phyloP scores from a whole-genome alignment of 2,329 filamentous ascomycete genomes.

The Macrophomina pseudophaseolina region DNA sequence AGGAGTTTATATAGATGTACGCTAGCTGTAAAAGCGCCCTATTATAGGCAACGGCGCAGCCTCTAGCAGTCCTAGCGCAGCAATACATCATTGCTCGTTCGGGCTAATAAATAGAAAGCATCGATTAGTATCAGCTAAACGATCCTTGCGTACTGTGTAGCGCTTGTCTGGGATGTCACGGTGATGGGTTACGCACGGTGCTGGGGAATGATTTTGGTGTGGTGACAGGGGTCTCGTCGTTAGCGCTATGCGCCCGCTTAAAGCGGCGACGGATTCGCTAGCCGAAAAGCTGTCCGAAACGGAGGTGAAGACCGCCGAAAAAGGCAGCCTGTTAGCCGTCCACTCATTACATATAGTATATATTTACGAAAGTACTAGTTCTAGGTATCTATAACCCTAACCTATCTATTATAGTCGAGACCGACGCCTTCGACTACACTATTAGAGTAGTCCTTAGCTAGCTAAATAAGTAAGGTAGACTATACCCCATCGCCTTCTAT shows the following conservation, averaged over 20 bases:
- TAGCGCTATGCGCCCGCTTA: neutral
- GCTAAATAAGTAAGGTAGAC: no score
- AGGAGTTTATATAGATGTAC: neutral
- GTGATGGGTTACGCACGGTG: neutral
- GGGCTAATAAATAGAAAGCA: neutral
- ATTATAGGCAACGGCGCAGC: neutral
- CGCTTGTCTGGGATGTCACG: neutral
- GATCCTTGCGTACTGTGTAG: neutral
- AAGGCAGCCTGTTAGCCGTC: neutral
- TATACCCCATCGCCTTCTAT: no score
- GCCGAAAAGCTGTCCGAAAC: neutral
- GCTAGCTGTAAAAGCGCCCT: neutral
- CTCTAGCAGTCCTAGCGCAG: neutral
- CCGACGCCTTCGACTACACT: no score
- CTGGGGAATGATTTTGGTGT: neutral
- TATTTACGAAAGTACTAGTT: no score
- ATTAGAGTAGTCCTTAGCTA: no score
- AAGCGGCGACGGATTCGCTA: slow-evolving; percentile 1
- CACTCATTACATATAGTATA: neutral
- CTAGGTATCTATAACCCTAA: no score
- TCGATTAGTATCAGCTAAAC: neutral
- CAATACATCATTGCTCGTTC: neutral
- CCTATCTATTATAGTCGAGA: no score
- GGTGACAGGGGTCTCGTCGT: neutral
- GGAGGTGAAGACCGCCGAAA: neutral